Evolutionary conservation across 2,329 filamentous ascomycete genomes (phyloP).

Genomic region (Cladophialophora psammophila): DNA sequence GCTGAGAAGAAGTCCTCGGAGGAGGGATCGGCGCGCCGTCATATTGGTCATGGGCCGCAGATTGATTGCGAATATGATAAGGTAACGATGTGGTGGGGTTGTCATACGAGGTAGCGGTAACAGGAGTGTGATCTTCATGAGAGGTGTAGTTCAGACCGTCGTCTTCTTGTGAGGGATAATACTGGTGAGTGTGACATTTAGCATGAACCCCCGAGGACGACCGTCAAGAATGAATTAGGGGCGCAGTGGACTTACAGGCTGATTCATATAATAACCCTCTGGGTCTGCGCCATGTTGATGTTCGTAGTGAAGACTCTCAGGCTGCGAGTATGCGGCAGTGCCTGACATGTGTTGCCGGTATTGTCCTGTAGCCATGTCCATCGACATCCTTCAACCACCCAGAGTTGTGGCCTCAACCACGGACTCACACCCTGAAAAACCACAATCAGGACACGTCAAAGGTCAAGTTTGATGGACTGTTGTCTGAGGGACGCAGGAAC

Average conservation of each 20-base stretch:
- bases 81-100: conserved; percentile 29
- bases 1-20: conserved; percentile 80
- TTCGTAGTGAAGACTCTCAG: conserved; percentile 28
- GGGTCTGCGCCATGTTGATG: conserved; percentile 24
- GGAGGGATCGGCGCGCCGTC: conserved; percentile 73
- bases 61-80: conserved; percentile 45
- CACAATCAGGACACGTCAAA: conserved; percentile 1
- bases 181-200: conserved; percentile 23
- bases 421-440: conserved; percentile 6
- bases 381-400: conserved; percentile 31
- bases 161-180: conserved; percentile 27
- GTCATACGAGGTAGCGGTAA: conserved; percentile 27
- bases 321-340: conserved; percentile 27
- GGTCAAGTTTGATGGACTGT: not conserved
- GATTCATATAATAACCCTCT: conserved; percentile 30
- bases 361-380: conserved; percentile 34
- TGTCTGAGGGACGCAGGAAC: conserved; percentile 11
- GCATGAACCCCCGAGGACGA: not conserved
- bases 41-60: conserved; percentile 59
- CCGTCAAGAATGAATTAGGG: not conserved
- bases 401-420: conserved; percentile 24
- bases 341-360: conserved; percentile 30
- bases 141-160: conserved; percentile 26
- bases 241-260: conserved; percentile 27
- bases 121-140: conserved; percentile 24